These are phyloP conservation scores for Colletotrichum tofieldiae DNA, from an alignment of 2,329 filamentous ascomycete genomes.

Conservation along the genomic window DNA sequence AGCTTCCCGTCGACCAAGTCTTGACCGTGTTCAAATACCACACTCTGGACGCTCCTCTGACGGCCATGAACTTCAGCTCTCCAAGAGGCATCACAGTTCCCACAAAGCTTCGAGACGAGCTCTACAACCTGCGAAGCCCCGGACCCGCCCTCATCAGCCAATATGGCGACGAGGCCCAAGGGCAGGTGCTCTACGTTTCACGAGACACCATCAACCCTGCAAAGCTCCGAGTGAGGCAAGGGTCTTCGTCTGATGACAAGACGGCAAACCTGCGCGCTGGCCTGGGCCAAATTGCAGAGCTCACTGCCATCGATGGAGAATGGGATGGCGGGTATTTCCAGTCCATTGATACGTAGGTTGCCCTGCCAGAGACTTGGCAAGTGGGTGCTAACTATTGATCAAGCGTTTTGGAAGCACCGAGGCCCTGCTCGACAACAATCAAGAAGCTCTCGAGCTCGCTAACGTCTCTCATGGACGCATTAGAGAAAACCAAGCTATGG, in stretches of 20 bases:
- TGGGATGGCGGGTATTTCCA: slow-evolving; percentile 46
- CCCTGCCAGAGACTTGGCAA: neutral
- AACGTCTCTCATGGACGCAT: slow-evolving; percentile 31
- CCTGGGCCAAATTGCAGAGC: slow-evolving; percentile 31
- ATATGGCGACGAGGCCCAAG: slow-evolving; percentile 42
- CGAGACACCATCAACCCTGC: slow-evolving; percentile 28
- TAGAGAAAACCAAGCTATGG: slow-evolving; percentile 41
- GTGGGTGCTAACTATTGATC: neutral
- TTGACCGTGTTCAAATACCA: slow-evolving; percentile 55
- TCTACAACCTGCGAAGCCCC: slow-evolving; percentile 45
- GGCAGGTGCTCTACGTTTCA: slow-evolving; percentile 44
- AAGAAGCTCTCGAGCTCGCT: slow-evolving; percentile 30
- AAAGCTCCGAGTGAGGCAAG: slow-evolving; percentile 42
- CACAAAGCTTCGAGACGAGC: slow-evolving; percentile 43
- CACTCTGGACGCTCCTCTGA: slow-evolving; percentile 43
- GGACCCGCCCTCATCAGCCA: slow-evolving; percentile 32
- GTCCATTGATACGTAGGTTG: slow-evolving; percentile 45
- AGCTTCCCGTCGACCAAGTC: slow-evolving; percentile 53
- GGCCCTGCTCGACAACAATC: slow-evolving; percentile 42
- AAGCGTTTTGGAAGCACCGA: slow-evolving; percentile 43
- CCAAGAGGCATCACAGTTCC: slow-evolving; percentile 44
- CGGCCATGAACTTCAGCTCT: slow-evolving; percentile 39
- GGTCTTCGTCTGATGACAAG: slow-evolving; percentile 5
- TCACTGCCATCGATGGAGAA: slow-evolving; percentile 39
- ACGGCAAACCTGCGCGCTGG: slow-evolving; percentile 39